phyloP scores from a whole-genome alignment of 805 yeast genomes.

The Zygosaccharomyces rouxii region DNA sequence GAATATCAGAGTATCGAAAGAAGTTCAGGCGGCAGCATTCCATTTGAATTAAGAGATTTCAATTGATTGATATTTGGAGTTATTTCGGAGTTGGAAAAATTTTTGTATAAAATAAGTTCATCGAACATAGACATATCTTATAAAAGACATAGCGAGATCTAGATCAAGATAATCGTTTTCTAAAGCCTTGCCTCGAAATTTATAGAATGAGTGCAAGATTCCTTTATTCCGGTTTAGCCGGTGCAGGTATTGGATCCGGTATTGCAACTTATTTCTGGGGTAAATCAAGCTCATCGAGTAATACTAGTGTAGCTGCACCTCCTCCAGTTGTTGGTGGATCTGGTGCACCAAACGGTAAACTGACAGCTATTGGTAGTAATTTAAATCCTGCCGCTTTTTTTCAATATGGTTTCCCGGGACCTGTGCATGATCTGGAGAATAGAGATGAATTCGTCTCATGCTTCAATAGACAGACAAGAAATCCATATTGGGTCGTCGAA shows the following conservation, averaged over 20 bases:
- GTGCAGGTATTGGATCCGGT: constrained; percentile 33
- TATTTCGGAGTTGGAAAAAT: constrained; percentile 3
- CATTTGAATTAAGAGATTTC: constrained; percentile 8
- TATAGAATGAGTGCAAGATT: not conserved
- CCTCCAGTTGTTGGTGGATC: constrained; percentile 10
- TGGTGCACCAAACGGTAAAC: constrained; percentile 10
- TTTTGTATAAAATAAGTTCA: not conserved
- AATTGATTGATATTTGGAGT: not conserved
- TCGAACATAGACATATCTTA: not conserved
- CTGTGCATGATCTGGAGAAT: constrained; percentile 74
- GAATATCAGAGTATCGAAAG: not conserved
- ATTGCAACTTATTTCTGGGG: constrained; percentile 37
- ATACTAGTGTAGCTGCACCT: constrained; percentile 11
- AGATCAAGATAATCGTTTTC: no score
- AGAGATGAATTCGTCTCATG: constrained; percentile 78
- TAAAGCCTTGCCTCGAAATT: not conserved
- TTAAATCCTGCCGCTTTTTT: constrained; percentile 78
- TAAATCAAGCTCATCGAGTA: constrained; percentile 12
- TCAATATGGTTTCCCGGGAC: constrained; percentile 93
- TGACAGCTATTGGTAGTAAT: constrained; percentile 32
- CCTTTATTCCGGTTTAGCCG: constrained; percentile 23
- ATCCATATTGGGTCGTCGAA: constrained; percentile 85
- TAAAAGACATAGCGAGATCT: not conserved
- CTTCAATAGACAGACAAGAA: constrained; percentile 76
- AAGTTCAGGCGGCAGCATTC: not conserved